phyloP scores from a whole-genome alignment of 78 protist species.

The Dictyostelium discoideum region dicty_2.7 NC_007088.5:3272501-3273000 shows the following conservation, averaged over 20 bases:
- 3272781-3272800: not conserved
- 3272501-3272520: not conserved
- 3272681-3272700: not conserved
- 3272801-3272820: not conserved
- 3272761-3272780: not conserved
- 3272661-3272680: not conserved
- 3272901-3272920: not conserved
- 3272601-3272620: not conserved
- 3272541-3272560: not conserved
- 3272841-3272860: not conserved
- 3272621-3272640: not conserved
- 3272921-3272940: not conserved
- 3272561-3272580: not conserved
- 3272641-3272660: not conserved
- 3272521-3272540: not conserved
- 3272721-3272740: not conserved
- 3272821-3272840: not conserved
- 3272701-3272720: not conserved
- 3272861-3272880: not conserved
- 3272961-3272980: not conserved
- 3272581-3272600: not conserved
- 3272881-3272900: not conserved
- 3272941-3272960: not conserved
- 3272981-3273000: not conserved
- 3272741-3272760: not conserved